Evolutionary conservation across 768 basidiomycete species (phyloP).

Genomic region (Russula sp.): DNA sequence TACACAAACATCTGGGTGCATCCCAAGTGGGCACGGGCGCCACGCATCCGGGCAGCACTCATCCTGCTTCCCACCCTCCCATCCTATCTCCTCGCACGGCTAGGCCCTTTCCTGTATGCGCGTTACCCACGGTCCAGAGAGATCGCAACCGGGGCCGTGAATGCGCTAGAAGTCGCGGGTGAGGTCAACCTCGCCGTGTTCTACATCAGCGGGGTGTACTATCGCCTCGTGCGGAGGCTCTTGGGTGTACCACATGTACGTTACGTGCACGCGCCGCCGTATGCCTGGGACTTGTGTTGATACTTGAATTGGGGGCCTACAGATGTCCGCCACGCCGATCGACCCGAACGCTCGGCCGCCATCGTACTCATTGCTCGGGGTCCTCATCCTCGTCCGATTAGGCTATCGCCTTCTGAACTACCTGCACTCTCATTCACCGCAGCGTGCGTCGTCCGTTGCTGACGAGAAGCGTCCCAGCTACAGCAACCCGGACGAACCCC

Average conservation of each 20-base stretch:
- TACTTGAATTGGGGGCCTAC: conserved; percentile 2
- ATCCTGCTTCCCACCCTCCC: conserved; percentile 65
- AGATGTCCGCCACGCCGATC: conserved; percentile 72
- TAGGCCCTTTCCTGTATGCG: conserved; percentile 35
- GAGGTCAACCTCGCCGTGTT: conserved; percentile 79
- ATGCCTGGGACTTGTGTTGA: background rate
- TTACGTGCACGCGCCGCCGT: conserved; percentile 31
- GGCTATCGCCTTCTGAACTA: conserved; percentile 51
- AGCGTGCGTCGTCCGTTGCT: conserved; percentile 15
- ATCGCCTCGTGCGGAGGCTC: conserved; percentile 62
- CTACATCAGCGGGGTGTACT: conserved; percentile 75
- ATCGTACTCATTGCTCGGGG: conserved; percentile 80
- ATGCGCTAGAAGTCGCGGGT: conserved; percentile 45
- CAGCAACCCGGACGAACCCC: conserved; percentile 36
- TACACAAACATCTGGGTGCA: conserved; percentile 75
- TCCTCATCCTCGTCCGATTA: conserved; percentile 61
- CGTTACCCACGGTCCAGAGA: conserved; percentile 34
- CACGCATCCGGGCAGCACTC: conserved; percentile 42
- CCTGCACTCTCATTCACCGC: conserved; percentile 34
- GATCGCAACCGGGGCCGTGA: conserved; percentile 38
- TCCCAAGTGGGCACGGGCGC: conserved; percentile 41
- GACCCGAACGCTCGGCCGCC: conserved; percentile 70
- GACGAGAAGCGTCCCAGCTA: conserved; percentile 33
- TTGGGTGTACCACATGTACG: conserved; percentile 65
- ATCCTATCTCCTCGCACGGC: conserved; percentile 51